A percentile compares a stretch with the other conserved stretches of the same genome.
These are phyloP conservation scores for Sphaceloma murrayae DNA, from an alignment of 2,329 filamentous ascomycete genomes.

Conservation along the genomic window DNA sequence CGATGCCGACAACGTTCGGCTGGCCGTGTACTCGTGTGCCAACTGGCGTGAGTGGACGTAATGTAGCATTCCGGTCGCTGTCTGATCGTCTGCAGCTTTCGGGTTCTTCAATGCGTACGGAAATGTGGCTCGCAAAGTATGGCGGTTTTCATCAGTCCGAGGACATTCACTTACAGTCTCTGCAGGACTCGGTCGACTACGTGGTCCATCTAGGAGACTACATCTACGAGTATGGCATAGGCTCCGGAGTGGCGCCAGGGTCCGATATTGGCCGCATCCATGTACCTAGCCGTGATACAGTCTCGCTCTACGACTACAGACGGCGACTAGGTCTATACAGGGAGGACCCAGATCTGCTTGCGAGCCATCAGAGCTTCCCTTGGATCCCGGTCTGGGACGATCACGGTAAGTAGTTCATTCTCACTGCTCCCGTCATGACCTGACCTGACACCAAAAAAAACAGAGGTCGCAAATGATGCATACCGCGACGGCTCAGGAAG, in stretches of 20 bases:
- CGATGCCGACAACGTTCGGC: conserved; percentile 21
- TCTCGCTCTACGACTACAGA: conserved; percentile 38
- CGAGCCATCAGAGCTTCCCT: conserved; percentile 33
- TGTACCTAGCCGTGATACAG: conserved; percentile 31
- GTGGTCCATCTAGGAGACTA: conserved; percentile 35
- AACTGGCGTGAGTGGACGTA: conserved; percentile 23
- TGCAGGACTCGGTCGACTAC: conserved; percentile 32
- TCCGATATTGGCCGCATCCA: conserved; percentile 25
- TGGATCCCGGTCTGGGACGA: conserved; percentile 37
- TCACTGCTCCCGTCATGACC: not conserved
- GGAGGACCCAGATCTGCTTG: conserved; percentile 33
- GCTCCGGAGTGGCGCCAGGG: conserved; percentile 31
- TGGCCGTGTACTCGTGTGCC: conserved; percentile 25
- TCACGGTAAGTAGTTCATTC: conserved; percentile 20
- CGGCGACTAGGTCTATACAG: conserved; percentile 34
- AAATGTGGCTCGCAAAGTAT: conserved; percentile 17
- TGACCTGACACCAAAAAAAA: too few species aligned
- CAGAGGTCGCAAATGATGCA: conserved; percentile 34
- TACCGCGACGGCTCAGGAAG: conserved; percentile 33
- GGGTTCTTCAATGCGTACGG: conserved; percentile 25
- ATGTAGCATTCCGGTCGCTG: too few species aligned
- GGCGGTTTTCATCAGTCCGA: not conserved
- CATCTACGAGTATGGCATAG: conserved; percentile 35
- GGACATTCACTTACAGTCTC: not conserved
- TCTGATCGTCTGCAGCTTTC: not conserved